Percentiles rank a stretch among this genome's conserved stretches.
These are phyloP conservation scores for Beauveria rudraprayagi DNA, from an alignment of 2,329 filamentous ascomycete genomes.

Conservation along the genomic window DNA sequence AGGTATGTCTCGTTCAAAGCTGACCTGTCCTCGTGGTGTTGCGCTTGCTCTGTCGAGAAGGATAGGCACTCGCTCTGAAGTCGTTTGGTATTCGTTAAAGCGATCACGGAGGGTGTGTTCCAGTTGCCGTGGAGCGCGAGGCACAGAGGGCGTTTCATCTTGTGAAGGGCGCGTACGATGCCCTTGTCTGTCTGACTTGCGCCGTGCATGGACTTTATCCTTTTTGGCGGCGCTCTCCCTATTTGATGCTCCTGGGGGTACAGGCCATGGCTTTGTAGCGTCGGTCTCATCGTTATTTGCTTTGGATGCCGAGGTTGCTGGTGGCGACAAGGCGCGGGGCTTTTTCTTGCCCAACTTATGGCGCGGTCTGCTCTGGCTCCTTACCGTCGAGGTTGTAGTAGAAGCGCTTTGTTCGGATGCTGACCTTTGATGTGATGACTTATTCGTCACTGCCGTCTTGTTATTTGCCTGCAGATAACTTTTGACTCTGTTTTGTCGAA, in stretches of 20 bases:
- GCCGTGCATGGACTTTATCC: not conserved
- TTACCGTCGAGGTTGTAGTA: not conserved
- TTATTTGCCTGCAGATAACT: conserved; percentile 4
- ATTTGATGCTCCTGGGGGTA: not conserved
- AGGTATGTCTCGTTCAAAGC: not conserved
- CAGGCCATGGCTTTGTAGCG: not conserved
- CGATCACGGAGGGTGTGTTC: not conserved
- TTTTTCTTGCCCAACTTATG: not conserved
- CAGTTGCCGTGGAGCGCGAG: not conserved
- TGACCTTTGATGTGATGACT: not conserved
- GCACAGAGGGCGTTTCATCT: not conserved
- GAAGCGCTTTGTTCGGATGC: not conserved
- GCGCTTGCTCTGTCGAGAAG: not conserved
- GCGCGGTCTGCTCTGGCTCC: not conserved
- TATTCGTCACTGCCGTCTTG: not conserved
- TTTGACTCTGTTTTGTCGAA: conserved; percentile 2
- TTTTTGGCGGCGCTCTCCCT: not conserved
- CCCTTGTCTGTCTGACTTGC: not conserved
- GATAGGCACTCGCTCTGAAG: not conserved
- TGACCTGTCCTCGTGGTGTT: not conserved
- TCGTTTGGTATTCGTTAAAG: not conserved
- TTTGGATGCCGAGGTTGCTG: not conserved
- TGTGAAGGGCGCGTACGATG: not conserved
- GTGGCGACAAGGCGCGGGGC: not conserved
- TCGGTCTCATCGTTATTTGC: not conserved